These are phyloP conservation scores for Fusarium miscanthi DNA, from an alignment of 2,329 filamentous ascomycete genomes.

Conservation along the genomic window DNA sequence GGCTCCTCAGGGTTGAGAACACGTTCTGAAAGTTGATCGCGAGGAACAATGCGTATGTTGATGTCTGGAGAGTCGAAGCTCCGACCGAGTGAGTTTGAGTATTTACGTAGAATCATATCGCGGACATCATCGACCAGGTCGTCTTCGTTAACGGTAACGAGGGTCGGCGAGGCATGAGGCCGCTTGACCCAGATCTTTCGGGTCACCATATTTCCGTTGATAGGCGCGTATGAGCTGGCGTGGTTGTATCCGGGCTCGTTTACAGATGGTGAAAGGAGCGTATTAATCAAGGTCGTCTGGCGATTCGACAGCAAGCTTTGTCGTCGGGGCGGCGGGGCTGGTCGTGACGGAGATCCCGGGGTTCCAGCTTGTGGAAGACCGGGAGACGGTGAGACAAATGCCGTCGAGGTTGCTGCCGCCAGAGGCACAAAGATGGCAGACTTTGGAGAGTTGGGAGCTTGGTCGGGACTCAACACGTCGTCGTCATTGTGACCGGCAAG, in stretches of 20 bases:
- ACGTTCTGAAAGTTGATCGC: conserved; percentile 74
- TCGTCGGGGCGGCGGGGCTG: conserved; percentile 42
- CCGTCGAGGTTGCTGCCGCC: conserved; percentile 54
- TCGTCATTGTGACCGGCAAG: conserved; percentile 43
- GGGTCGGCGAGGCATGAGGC: conserved; percentile 84
- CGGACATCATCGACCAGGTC: conserved; percentile 95
- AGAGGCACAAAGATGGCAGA: conserved; percentile 26
- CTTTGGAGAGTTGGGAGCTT: conserved; percentile 37
- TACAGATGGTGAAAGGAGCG: conserved; percentile 45
- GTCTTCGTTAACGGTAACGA: conserved; percentile 86
- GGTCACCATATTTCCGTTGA: conserved; percentile 66
- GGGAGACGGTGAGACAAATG: conserved; percentile 46
- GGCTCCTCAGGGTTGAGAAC: conserved; percentile 86
- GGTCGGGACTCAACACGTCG: conserved; percentile 44
- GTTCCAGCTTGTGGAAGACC: conserved; percentile 36
- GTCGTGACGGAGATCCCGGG: conserved; percentile 35
- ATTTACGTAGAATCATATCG: conserved; percentile 92
- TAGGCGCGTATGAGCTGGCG: conserved; percentile 44
- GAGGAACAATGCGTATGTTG: conserved; percentile 78
- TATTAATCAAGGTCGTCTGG: conserved; percentile 50
- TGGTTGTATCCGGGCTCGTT: conserved; percentile 38
- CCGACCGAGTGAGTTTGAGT: conserved; percentile 89
- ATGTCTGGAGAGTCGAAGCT: conserved; percentile 93
- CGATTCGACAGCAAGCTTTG: conserved; percentile 54
- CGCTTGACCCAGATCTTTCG: conserved; percentile 97